Evolutionary conservation across 2,329 filamentous ascomycete genomes (phyloP), one percentile per base, ranked within the genome.

Genomic region (Penicillium sp.): DNA sequence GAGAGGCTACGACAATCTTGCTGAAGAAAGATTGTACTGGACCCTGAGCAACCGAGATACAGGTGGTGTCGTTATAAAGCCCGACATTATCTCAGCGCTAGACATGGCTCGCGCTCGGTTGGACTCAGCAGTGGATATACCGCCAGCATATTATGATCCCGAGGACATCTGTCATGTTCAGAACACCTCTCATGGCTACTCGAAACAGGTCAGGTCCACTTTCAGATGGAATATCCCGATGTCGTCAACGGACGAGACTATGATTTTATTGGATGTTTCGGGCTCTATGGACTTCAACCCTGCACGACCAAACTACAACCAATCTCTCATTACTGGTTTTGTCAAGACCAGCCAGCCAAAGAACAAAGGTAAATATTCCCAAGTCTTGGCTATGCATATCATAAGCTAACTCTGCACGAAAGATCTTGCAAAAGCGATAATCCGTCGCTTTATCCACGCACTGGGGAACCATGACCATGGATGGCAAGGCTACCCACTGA

Each of bases 221-320:
- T 78, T 78, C 49, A 62, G 60, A 35, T 71, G 66, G 49, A 74
- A 78, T 61, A 64, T 65, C 4, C 73, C 74, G 1, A 72, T 78
- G 60, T 54, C 64, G 29, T 62, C 76, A 3, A 73, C 68, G 1
- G 79, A 81, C 57, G 73, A 81, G 57, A 80, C 77, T 0, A 79
- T 81, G 77, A 77, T 82, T 47, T 60, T 82, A 16, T 64, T 82
- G n/a, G 79, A 81, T 63, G 76, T 78, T 1, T 80, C 78, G n/a
- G 77, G 75, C 4, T 80, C 77, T 0, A 81, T 82, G 80, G 73
- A 77, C 51, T 79, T 77, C 59, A 70, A 77, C n/a, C 77, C 79
- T 1, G 55, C 77, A 27, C 71, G 75, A 43, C 78, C 79, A 8
- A 65, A 73, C 5, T 79, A 79, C 58, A 69, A 79, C 50, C 69